These are phyloP conservation scores for Pharnaceum exiguum DNA, from an alignment of 148 eudicot genomes.

Conservation along the genomic window DNA sequence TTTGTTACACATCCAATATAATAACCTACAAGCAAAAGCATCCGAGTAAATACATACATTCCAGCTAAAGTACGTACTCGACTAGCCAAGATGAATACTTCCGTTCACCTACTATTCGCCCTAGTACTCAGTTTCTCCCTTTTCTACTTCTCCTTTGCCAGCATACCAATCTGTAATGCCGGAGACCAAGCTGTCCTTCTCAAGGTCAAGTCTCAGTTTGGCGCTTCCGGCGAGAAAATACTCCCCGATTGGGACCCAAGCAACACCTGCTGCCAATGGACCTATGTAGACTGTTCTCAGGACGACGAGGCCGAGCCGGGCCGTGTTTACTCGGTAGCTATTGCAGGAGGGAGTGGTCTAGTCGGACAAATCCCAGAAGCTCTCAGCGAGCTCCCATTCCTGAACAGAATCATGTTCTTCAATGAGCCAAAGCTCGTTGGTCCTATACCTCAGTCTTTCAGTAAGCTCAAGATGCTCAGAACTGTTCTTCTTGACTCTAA, in stretches of 20 bases:
- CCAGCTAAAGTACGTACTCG: too few species aligned
- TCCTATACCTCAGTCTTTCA: constrained; percentile 36
- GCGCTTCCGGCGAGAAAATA: constrained; percentile 3
- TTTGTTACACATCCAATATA: too few species aligned
- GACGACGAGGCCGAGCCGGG: constrained; percentile 7
- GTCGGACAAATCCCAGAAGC: constrained; percentile 14
- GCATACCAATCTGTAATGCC: constrained; percentile 4
- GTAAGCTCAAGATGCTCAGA: constrained; percentile 29
- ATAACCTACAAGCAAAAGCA: too few species aligned
- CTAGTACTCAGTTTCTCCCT: too few species aligned
- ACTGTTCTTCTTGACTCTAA: constrained; percentile 33
- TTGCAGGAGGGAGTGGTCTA: constrained; percentile 12
- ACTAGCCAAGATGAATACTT: too few species aligned
- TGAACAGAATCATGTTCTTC: constrained; percentile 35
- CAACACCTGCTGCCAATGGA: constrained; percentile 9
- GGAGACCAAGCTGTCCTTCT: constrained; percentile 21
- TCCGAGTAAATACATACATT: too few species aligned
- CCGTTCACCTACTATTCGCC: too few species aligned
- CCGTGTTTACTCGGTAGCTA: constrained; percentile 13
- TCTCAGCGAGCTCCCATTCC: constrained; percentile 29
- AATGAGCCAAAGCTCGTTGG: constrained; percentile 43
- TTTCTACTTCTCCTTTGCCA: neutral
- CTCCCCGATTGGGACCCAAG: constrained; percentile 18
- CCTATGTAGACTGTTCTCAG: constrained; percentile 13
- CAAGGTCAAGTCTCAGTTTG: constrained; percentile 13